Evolutionary conservation across 2,329 filamentous ascomycete species (phyloP).

Genomic region (Calonectria hongkongensis): DNA sequence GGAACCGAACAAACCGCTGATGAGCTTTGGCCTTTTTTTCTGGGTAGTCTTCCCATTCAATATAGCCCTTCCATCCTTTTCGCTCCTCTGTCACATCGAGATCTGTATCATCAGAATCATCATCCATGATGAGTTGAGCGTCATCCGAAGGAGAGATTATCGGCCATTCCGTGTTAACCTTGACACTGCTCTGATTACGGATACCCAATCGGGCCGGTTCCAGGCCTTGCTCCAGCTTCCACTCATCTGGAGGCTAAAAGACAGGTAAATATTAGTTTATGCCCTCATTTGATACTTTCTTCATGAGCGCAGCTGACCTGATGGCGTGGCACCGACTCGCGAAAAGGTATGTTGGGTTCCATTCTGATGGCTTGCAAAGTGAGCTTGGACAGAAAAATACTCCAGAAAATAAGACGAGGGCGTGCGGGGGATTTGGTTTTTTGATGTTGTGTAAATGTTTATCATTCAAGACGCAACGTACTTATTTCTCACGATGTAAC

Average conservation of each 20-base stretch:
- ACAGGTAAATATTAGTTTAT: background rate
- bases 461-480: background rate
- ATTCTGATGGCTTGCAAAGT: background rate
- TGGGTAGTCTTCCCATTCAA: constrained; percentile 83
- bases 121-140: background rate
- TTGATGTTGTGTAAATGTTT: background rate
- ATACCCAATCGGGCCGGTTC: constrained; percentile 7
- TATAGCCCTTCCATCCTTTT: constrained; percentile 61
- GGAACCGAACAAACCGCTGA: constrained; percentile 64
- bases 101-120: background rate
- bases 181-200: constrained; percentile 4
- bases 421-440: background rate
- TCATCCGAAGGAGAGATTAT: background rate
- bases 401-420: too few relatives aligned
- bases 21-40: constrained; percentile 78
- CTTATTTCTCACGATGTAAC: background rate
- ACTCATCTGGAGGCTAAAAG: constrained; percentile 65
- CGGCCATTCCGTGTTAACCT: background rate
- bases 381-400: background rate
- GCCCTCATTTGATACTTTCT: background rate
- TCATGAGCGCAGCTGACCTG: background rate
- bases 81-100: constrained; percentile 57
- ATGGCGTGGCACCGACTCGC: background rate
- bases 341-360: background rate
- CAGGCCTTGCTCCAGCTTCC: constrained; percentile 72